Base-by-base conservation (phyloP, 2,329 filamentous ascomycete genomes). In the Mariannaea elegans region DNA sequence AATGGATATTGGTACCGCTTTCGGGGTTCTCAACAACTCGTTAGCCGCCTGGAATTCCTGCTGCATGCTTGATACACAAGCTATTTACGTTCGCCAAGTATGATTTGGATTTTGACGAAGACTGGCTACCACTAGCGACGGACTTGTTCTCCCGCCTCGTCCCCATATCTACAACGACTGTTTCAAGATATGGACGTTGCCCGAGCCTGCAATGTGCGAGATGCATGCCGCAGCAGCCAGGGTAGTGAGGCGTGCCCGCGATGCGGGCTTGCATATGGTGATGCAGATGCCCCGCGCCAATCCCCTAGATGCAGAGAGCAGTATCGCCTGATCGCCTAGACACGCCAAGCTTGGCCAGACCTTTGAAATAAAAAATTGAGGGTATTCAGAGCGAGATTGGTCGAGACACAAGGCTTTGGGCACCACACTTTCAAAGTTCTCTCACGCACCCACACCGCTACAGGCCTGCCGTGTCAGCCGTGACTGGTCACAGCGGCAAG, bases 261-360 rank as follows among this genome's bases (percentile, higher is more conserved):
- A 61, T 65, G 63, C 54, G 63, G 63, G 61, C 57, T 44, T 63
- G 63, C 63, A 65, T 53, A 61, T 60, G 53, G 56, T 56, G 60
- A 56, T 48, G 53, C 47, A 50, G 54, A 56, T 39, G 54, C 49
- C 41, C 46, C 38, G 53, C 61, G 45, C 27, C 42, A 56, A 45
- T 44, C 53, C 38, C 38, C 24, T 18, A 36, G 46, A 32, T 41
- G 50, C 46, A 46, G 46, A 29, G 49, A 56, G 50, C 47, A 55
- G 56, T 56, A 65, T 65, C 57, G 58, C 51, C 53, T 59, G 61
- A 65, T 59, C 54, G 56, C 44, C 23, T 27, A 63, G 60, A 27
- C 42, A 56, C 31, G 56, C 60, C 57, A 56, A 54, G 61, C 18
- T 42, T 45, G 50, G 57, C 50, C 31, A 54, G 50, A 55, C 41